Evolutionary conservation across 768 basidiomycete genomes (phyloP), one percentile per base, ranked within the genome.

Genomic region (Hygrophoropsis aurantiaca): DNA sequence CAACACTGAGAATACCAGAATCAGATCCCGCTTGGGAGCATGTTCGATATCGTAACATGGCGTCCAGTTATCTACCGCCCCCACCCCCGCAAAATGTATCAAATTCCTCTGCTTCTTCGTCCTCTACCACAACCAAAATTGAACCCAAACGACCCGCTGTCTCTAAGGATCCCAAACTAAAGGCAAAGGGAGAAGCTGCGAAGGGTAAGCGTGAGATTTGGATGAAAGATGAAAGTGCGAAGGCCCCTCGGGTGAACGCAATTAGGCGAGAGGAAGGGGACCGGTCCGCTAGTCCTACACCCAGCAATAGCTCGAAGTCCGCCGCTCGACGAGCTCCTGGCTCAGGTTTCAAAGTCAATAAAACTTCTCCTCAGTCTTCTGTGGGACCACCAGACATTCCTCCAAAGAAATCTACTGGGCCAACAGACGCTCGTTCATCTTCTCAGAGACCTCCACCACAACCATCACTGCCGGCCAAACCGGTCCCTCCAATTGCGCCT

Each of bases 1-100:
- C 64, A 26, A 61, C 59, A 23, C 66, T 87, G 43, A 74, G 74
- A 20, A 79, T 87, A 50, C 78, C 79, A 19, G 74, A 82, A 47
- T 73, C 68, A 13, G 82, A 89, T 61, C 71, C 81, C 4, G 67
- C 71, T n/a, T 90, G 87, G 87, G 61, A 71, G 10, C 74, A 83
- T 53, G 74, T 82, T 2, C 63, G 61, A 26, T 72, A 65, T 38
- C 69, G 71, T 5, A 38, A 47, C 9, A 39, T 57, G 1, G 53
- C 44, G 42, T 50, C 54, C 5, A 23, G 37, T 41, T 51, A 3
- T n/a, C 40, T 2, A 23, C 52, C 64, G 5, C 48, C 32, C 24
- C 48, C 53, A 16, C 18, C 53, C 15, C 30, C 3, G 42, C 40
- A 13, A 60, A 40, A 27, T 50, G 47, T 15, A 44, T 45, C 16